Evolutionary conservation across 2,329 filamentous ascomycete species (phyloP).

Genomic region (Biscogniauxia mediterranea): DNA sequence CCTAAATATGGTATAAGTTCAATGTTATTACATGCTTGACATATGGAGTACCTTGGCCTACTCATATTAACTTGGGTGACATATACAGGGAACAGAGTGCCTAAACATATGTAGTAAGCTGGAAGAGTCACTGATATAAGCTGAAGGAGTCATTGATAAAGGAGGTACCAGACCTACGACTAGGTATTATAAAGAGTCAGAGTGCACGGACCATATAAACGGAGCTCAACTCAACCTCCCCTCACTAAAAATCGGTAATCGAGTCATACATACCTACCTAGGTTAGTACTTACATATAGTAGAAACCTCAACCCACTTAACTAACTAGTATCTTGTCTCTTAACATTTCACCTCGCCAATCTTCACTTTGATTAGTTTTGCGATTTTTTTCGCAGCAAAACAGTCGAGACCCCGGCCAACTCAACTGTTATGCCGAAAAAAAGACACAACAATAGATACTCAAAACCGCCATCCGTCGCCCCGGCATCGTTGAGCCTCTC

Average conservation of each 20-base stretch:
- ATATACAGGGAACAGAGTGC: no score
- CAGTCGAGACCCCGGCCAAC: constrained; percentile 15
- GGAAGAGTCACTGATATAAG: no score
- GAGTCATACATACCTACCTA: background rate
- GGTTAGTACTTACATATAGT: no score
- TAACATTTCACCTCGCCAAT: no score
- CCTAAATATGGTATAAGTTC: no score
- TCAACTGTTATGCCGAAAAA: constrained; percentile 60
- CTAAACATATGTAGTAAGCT: no score
- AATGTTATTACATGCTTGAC: no score
- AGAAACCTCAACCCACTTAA: background rate
- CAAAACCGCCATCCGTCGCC: constrained; percentile 57
- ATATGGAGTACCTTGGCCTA: no score
- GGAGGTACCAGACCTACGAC: no score
- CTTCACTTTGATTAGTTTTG: constrained; percentile 2
- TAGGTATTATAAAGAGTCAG: background rate
- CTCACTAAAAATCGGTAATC: background rate
- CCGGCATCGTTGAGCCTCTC: constrained; percentile 47
- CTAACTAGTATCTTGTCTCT: background rate
- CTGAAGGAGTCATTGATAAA: no score
- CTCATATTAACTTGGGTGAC: no score
- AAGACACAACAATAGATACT: constrained; percentile 53
- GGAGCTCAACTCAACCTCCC: background rate
- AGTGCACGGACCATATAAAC: background rate
- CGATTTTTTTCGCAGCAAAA: constrained; percentile 22